A percentile compares a stretch with the other conserved stretches of the same genome.
Conservation (phyloP, 108 stramenopile species). For the Cyclotella choctawhatcheeana region DNA sequence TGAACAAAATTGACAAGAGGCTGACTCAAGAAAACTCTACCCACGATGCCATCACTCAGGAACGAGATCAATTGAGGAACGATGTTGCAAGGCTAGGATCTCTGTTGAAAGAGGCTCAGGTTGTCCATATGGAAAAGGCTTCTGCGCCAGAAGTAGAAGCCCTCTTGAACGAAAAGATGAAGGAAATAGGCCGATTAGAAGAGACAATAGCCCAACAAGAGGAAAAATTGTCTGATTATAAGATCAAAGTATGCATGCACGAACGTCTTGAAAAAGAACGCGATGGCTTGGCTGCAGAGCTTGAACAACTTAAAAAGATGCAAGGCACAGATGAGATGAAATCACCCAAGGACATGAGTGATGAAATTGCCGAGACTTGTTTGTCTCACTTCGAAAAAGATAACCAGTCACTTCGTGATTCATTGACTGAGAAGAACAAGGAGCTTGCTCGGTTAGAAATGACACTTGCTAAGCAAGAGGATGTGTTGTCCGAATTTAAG, state of each 20-base stretch:
- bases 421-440: not conserved
- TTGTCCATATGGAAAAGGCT: not conserved
- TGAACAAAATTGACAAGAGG: not conserved
- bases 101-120: not conserved
- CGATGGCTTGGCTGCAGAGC: constrained; percentile 11
- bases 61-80: constrained; percentile 9
- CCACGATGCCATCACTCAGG: not conserved
- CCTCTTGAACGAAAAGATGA: not conserved
- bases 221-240: not conserved
- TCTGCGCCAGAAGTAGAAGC: not conserved
- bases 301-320: not conserved
- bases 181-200: not conserved
- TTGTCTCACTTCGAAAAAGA: not conserved
- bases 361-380: not conserved
- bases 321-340: not conserved
- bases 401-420: not conserved
- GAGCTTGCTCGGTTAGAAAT: not conserved
- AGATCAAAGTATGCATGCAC: not conserved
- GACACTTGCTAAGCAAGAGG: not conserved
- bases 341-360: not conserved
- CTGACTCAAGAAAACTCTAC: not conserved
- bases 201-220: not conserved
- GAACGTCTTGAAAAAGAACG: constrained; percentile 9
- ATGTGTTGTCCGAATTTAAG: not conserved
- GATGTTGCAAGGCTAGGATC: constrained; percentile 1